A percentile compares a stretch with the other conserved stretches of the same genome.
Evolutionary conservation across 163 green algal species (phyloP).

Genomic region (Botryococcus braunii): DNA sequence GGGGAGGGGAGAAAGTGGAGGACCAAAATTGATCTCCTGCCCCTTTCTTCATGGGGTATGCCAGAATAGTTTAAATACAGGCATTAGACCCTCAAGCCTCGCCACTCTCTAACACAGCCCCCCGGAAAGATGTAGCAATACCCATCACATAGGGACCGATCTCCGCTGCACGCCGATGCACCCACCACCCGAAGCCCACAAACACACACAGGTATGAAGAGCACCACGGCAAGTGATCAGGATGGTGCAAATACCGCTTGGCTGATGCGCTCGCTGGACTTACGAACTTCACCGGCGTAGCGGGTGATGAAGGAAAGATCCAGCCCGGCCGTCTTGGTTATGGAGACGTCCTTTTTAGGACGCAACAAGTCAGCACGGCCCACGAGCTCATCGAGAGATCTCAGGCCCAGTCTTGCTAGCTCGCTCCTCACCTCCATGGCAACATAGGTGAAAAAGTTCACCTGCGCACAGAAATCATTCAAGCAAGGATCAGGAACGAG

Average conservation of each 20-base stretch:
- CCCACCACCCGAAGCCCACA: too few species aligned
- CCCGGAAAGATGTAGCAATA: too few species aligned
- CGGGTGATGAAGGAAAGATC: constrained; percentile 91
- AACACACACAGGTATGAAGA: too few species aligned
- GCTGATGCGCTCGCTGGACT: constrained; percentile 37
- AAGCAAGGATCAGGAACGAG: background rate
- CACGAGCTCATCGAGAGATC: constrained; percentile 87
- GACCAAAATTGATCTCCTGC: too few species aligned
- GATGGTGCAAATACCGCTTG: constrained; percentile 27
- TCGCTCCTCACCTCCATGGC: constrained; percentile 74
- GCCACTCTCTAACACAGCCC: too few species aligned
- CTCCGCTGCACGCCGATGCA: too few species aligned
- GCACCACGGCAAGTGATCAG: too few species aligned
- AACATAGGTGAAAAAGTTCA: constrained; percentile 98
- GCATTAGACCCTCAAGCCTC: too few species aligned
- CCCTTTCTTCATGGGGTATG: too few species aligned
- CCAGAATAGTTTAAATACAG: too few species aligned
- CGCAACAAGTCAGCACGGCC: constrained; percentile 63
- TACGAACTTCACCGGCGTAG: constrained; percentile 39
- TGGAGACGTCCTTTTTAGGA: constrained; percentile 45
- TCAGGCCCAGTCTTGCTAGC: constrained; percentile 78
- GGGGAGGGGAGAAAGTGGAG: too few species aligned
- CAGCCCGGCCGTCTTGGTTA: constrained; percentile 84
- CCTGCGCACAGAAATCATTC: constrained; percentile 20
- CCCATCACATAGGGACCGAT: too few species aligned